phyloP scores from a whole-genome alignment of 2,329 filamentous ascomycete species.

The Pseudocercospora ulei region DNA sequence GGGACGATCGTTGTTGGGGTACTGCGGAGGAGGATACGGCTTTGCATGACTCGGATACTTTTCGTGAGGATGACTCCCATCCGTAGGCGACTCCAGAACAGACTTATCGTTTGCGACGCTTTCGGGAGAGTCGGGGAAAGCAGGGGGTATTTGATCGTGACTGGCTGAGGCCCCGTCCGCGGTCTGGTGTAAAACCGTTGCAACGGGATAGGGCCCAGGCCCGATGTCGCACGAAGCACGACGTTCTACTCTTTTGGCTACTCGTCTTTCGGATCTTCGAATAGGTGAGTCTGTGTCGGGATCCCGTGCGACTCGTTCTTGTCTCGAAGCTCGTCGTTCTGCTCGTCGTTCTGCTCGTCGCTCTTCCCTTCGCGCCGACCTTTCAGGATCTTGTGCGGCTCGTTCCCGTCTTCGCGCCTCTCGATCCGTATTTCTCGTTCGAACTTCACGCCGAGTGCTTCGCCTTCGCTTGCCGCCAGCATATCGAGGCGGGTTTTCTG shows the following conservation, averaged over 20 bases:
- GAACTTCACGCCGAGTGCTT: slow-evolving; percentile 2
- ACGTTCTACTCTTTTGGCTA: slow-evolving; percentile 8
- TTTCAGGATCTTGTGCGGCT: slow-evolving; percentile 10
- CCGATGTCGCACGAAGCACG: slow-evolving; percentile 1
- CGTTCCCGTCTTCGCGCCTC: slow-evolving; percentile 4
- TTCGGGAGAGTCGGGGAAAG: neutral
- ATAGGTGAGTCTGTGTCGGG: too few relatives aligned
- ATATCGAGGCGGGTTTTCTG: too few relatives aligned
- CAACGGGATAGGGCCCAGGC: neutral
- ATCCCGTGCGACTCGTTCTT: slow-evolving; percentile 6
- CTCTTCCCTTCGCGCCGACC: slow-evolving; percentile 4
- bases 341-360: slow-evolving; percentile 2
- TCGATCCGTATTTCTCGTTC: neutral
- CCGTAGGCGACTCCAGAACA: too few relatives aligned
- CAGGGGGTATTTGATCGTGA: neutral
- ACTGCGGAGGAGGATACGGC: neutral
- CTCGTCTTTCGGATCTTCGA: slow-evolving; percentile 6
- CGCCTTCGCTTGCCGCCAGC: too few relatives aligned
- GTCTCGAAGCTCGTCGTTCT: slow-evolving; percentile 1
- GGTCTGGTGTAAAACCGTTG: neutral
- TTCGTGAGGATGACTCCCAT: neutral
- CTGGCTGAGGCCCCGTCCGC: neutral
- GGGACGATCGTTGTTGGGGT: neutral
- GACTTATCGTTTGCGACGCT: neutral
- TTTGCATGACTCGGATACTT: neutral